Evolutionary conservation across 2,329 filamentous ascomycete species (phyloP).

Genomic region (Fusarium austroafricanum): DNA sequence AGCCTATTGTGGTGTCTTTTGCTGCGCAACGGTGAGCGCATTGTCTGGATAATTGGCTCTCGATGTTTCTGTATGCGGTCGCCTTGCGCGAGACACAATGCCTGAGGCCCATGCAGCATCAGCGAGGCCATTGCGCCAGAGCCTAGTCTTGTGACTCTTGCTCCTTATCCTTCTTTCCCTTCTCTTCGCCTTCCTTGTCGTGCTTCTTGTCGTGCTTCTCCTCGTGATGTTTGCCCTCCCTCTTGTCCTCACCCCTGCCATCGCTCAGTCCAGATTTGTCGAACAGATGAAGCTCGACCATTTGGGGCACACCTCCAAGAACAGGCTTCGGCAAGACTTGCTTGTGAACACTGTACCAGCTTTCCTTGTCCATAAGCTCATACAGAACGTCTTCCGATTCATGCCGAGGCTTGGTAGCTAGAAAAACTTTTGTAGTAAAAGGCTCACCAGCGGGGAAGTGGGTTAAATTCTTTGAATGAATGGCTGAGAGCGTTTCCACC

Average conservation of each 20-base stretch:
- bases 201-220: neutral
- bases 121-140: neutral
- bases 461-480: slow-evolving; percentile 55
- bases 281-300: slow-evolving; percentile 65
- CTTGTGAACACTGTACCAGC: slow-evolving; percentile 59
- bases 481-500: slow-evolving; percentile 63
- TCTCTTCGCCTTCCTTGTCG: neutral
- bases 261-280: slow-evolving; percentile 50
- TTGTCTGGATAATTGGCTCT: slow-evolving; percentile 35
- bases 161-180: neutral
- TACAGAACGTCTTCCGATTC: slow-evolving; percentile 64
- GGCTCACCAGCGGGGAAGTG: slow-evolving; percentile 32
- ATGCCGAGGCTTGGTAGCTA: slow-evolving; percentile 69
- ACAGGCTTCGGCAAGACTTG: slow-evolving; percentile 59
- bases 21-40: slow-evolving; percentile 23
- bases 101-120: slow-evolving; percentile 29
- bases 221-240: neutral
- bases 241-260: slow-evolving; percentile 18
- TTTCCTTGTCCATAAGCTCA: slow-evolving; percentile 57
- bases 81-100: slow-evolving; percentile 18
- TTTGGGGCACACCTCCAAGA: slow-evolving; percentile 57
- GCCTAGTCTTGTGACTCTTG: slow-evolving; percentile 14
- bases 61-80: slow-evolving; percentile 17
- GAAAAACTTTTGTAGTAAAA: slow-evolving; percentile 58
- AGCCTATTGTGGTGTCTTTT: slow-evolving; percentile 2